phyloP scores from a whole-genome alignment of 2,329 filamentous ascomycete genomes.

The Aspergillus sp. region DNA sequence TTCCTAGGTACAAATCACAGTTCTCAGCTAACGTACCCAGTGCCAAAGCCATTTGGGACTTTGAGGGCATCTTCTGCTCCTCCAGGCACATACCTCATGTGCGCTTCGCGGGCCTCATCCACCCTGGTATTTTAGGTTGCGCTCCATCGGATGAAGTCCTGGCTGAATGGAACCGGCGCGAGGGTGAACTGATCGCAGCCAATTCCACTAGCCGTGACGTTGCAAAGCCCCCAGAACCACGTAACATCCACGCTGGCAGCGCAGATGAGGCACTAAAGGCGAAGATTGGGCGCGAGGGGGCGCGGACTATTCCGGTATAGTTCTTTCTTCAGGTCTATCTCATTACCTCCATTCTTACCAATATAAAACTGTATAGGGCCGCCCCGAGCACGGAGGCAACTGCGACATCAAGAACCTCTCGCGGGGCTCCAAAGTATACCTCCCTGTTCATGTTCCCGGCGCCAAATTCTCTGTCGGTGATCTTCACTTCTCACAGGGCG shows the following conservation, averaged over 20 bases:
- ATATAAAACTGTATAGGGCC: conserved; percentile 42
- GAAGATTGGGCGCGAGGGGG: conserved; percentile 74
- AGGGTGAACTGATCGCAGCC: conserved; percentile 73
- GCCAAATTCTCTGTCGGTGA: conserved; percentile 91
- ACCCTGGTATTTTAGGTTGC: conserved; percentile 87
- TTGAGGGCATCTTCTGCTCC: conserved; percentile 76
- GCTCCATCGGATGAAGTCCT: conserved; percentile 78
- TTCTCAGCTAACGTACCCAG: conserved; percentile 21
- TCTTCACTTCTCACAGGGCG: conserved; percentile 82
- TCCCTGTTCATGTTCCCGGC: conserved; percentile 81
- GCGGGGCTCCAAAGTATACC: conserved; percentile 76
- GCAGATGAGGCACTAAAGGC: conserved; percentile 59
- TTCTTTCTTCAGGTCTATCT: not conserved
- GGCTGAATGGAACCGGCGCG: conserved; percentile 78
- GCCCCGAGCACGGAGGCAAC: conserved; percentile 86
- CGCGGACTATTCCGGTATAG: conserved; percentile 72
- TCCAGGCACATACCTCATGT: conserved; percentile 85
- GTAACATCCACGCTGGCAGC: conserved; percentile 71
- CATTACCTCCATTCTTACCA: not conserved
- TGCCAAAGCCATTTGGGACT: conserved; percentile 74
- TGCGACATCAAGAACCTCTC: conserved; percentile 89
- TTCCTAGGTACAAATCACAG: not conserved
- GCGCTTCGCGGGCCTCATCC: conserved; percentile 83
- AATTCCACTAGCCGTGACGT: conserved; percentile 67
- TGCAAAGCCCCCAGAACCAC: conserved; percentile 71